phyloP scores from a whole-genome alignment of 2,329 filamentous ascomycete genomes.

The Apiospora koreana region DNA sequence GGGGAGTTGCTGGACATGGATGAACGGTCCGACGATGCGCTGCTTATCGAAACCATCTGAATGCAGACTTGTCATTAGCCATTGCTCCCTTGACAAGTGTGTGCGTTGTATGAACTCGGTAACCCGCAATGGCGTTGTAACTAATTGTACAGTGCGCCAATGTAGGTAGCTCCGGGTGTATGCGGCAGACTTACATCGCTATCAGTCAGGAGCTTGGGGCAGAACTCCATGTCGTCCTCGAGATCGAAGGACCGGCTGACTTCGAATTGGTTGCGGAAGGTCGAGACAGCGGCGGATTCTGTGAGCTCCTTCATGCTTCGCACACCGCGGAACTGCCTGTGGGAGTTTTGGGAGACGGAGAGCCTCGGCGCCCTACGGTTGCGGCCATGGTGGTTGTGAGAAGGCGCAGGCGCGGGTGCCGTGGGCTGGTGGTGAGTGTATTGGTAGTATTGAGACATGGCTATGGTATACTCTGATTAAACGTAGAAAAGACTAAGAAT shows the following conservation, averaged over 20 bases:
- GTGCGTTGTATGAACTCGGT: neutral
- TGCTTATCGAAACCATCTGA: slow-evolving; percentile 89
- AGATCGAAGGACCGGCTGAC: slow-evolving; percentile 91
- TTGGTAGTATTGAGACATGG: slow-evolving; percentile 66
- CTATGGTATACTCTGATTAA: neutral
- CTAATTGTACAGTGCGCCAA: slow-evolving; percentile 10
- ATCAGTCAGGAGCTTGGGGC: slow-evolving; percentile 87
- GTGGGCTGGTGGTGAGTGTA: slow-evolving; percentile 56
- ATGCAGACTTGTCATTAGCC: slow-evolving; percentile 21
- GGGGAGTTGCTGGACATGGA: slow-evolving; percentile 94
- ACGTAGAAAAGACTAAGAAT: neutral
- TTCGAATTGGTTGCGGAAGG: slow-evolving; percentile 87
- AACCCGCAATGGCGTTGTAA: neutral
- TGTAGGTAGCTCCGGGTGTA: neutral
- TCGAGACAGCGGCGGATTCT: slow-evolving; percentile 73
- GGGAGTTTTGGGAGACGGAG: slow-evolving; percentile 76
- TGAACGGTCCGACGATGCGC: slow-evolving; percentile 85
- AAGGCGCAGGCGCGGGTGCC: slow-evolving; percentile 54
- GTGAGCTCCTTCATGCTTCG: slow-evolving; percentile 84
- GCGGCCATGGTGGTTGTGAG: slow-evolving; percentile 82
- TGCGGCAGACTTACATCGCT: slow-evolving; percentile 71
- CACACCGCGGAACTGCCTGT: slow-evolving; percentile 84
- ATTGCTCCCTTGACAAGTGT: neutral
- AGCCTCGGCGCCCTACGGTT: slow-evolving; percentile 82
- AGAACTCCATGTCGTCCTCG: slow-evolving; percentile 95